These are phyloP conservation scores for Carnegiea gigantea DNA, from an alignment of 179 eudicot species.

Conservation along the genomic window DNA sequence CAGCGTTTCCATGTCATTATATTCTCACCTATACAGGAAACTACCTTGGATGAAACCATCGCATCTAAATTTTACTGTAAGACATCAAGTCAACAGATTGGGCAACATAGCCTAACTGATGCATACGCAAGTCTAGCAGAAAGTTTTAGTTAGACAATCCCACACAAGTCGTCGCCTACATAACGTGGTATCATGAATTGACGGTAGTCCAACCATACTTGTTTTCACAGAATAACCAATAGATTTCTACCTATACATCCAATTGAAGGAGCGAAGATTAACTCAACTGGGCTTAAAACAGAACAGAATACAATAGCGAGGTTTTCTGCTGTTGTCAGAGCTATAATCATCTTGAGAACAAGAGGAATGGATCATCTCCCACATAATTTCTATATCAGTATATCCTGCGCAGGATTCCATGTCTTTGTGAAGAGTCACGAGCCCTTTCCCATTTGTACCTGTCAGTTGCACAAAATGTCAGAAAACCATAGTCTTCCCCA, in stretches of 20 bases:
- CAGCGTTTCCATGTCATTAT: background rate
- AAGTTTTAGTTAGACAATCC: too few relatives aligned
- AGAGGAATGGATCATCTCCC: constrained; percentile 35
- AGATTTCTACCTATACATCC: background rate
- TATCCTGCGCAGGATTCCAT: constrained; percentile 34
- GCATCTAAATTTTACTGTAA: too few relatives aligned
- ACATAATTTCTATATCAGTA: constrained; percentile 34
- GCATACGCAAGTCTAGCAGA: too few relatives aligned
- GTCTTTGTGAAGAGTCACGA: constrained; percentile 32
- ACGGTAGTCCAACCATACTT: background rate
- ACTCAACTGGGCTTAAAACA: constrained; percentile 27
- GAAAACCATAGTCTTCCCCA: too few relatives aligned
- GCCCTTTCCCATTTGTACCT: constrained; percentile 26
- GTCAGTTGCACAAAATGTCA: constrained; percentile 2
- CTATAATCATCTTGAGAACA: constrained; percentile 16
- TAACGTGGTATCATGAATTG: background rate
- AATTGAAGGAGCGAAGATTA: background rate
- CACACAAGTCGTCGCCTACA: background rate
- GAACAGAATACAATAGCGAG: constrained; percentile 14
- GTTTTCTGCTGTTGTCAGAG: constrained; percentile 4
- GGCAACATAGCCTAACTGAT: too few relatives aligned
- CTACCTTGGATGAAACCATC: too few relatives aligned
- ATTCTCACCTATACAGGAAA: background rate
- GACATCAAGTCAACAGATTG: too few relatives aligned
- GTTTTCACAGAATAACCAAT: background rate